Evolutionary conservation across 2,329 filamentous ascomycete species (phyloP).

Genomic region (Hypoxylon rubiginosum): DNA sequence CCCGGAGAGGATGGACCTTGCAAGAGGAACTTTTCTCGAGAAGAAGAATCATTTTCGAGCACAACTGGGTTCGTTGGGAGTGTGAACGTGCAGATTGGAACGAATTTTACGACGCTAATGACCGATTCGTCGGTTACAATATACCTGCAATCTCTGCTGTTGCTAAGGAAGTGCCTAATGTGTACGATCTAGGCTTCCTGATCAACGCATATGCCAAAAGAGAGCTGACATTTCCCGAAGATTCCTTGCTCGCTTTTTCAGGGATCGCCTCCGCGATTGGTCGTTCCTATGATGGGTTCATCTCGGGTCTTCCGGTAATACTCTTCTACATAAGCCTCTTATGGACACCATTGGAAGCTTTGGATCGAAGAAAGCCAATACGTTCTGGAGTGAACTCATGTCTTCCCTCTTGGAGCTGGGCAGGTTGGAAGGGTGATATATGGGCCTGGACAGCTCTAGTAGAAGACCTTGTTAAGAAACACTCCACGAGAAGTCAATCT

Average conservation of each 20-base stretch:
- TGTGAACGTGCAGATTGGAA: background rate
- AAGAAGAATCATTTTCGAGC: background rate
- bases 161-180: background rate
- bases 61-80: background rate
- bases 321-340: background rate
- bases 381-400: background rate
- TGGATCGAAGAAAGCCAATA: background rate
- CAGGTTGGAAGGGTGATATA: background rate
- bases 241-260: background rate
- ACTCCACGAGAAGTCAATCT: background rate
- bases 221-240: conserved; percentile 1
- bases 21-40: background rate
- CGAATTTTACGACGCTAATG: background rate
- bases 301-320: background rate
- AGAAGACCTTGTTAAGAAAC: background rate
- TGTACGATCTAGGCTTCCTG: background rate
- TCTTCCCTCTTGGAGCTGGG: background rate
- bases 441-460: background rate
- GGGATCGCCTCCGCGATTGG: background rate
- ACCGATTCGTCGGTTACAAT: background rate
- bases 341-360: background rate
- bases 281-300: background rate
- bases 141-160: background rate
- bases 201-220: background rate
- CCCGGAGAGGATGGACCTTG: background rate